Evolutionary conservation across 2,329 filamentous ascomycete species (phyloP).

Genomic region (Talaromyces sp.): DNA sequence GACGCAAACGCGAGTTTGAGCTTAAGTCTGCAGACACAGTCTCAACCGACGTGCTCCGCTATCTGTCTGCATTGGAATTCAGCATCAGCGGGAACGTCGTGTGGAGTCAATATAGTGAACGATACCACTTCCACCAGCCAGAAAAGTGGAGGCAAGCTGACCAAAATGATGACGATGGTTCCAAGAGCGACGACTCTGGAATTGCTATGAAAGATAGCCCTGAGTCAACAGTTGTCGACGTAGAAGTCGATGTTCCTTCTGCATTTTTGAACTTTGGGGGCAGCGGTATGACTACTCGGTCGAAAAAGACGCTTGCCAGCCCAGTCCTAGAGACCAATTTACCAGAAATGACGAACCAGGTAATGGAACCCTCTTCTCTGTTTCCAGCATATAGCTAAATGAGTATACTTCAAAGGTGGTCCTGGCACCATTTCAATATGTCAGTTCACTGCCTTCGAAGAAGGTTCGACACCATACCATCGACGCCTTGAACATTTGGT

Average conservation of each 20-base stretch:
- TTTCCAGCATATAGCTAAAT: not conserved
- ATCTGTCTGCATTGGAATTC: not conserved
- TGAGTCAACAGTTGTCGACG: not conserved
- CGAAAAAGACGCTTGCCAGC: not conserved
- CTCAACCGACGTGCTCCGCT: not conserved
- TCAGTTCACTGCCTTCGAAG: slow-evolving; percentile 31
- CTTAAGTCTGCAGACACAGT: not conserved
- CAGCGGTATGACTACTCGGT: not conserved
- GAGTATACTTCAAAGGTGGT: not conserved
- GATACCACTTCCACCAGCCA: not conserved
- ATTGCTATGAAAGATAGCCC: not conserved
- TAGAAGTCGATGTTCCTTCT: not conserved
- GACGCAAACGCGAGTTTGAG: not conserved
- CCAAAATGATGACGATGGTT: not conserved
- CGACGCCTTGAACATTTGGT: slow-evolving; percentile 34
- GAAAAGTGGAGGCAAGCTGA: not conserved
- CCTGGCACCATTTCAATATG: slow-evolving; percentile 24
- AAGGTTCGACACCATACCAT: slow-evolving; percentile 33
- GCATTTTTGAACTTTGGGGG: not conserved
- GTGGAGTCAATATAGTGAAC: not conserved
- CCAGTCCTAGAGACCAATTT: not conserved
- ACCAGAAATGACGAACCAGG: not conserved
- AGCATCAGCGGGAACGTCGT: not conserved
- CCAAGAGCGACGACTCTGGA: not conserved
- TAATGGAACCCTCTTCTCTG: not conserved